Conservation (phyloP, 2,329 filamentous ascomycete genomes). For the Fusarium poae region DNA sequence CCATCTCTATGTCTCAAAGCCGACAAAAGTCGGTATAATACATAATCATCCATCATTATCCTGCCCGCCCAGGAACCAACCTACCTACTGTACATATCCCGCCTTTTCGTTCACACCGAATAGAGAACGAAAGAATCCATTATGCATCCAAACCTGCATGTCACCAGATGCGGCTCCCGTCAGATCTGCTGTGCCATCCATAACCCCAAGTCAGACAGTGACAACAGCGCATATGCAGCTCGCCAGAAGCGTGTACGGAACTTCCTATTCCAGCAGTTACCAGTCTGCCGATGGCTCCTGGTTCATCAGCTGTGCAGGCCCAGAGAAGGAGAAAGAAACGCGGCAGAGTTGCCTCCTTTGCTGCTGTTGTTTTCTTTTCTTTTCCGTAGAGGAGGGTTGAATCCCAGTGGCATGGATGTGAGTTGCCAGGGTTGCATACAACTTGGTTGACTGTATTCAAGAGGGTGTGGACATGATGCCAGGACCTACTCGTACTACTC, state of each 20-base stretch:
- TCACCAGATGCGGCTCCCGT: slow-evolving; percentile 36
- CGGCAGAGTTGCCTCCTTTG: background rate
- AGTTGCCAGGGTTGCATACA: too few relatives aligned
- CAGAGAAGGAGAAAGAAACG: background rate
- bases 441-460: background rate
- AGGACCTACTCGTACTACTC: background rate
- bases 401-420: slow-evolving; percentile 8
- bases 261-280: background rate
- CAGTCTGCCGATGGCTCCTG: background rate
- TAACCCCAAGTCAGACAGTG: slow-evolving; percentile 10
- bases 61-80: background rate
- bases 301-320: slow-evolving; percentile 25
- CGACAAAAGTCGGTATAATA: background rate
- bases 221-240: slow-evolving; percentile 28
- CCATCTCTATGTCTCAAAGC: too few relatives aligned
- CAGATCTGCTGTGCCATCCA: slow-evolving; percentile 23
- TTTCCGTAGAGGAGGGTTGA: slow-evolving; percentile 3
- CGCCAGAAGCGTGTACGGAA: slow-evolving; percentile 18
- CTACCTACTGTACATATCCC: background rate
- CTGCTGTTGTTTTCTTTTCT: background rate
- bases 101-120: background rate
- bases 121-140: background rate
- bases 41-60: background rate
- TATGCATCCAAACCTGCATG: slow-evolving; percentile 9
- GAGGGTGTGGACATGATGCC: slow-evolving; percentile 26